phyloP scores from a whole-genome alignment of 495 filamentous ascomycete species.

The Sordaria brevicollis region DNA sequence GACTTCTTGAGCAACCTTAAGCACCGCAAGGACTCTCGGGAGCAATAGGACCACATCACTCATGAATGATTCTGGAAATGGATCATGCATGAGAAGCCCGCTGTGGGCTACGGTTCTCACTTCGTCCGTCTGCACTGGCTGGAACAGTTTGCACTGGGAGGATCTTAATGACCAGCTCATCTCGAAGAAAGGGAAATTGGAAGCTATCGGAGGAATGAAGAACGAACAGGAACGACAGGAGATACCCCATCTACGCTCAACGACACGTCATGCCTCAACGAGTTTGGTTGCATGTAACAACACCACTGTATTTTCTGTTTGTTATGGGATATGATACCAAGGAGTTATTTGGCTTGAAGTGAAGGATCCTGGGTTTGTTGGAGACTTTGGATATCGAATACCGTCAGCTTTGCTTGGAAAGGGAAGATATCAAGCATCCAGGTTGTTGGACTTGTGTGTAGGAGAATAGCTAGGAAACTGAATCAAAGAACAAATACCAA shows the following conservation, averaged over 20 bases:
- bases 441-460: background rate
- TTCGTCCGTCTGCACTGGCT: slow-evolving; percentile 7
- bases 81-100: background rate
- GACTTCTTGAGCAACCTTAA: slow-evolving; percentile 19
- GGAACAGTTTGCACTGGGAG: slow-evolving; percentile 11
- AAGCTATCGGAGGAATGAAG: background rate
- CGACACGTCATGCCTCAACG: background rate
- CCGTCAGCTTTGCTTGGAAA: background rate
- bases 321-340: background rate
- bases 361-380: background rate
- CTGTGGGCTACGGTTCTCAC: background rate
- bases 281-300: background rate
- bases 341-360: background rate
- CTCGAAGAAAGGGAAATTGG: background rate
- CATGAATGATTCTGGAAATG: background rate
- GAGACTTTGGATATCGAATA: no score
- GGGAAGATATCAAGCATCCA: background rate
- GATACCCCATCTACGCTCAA: background rate
- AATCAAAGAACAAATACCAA: background rate
- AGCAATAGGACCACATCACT: background rate
- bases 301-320: background rate
- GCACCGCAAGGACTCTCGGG: background rate
- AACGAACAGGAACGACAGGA: background rate
- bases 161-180: background rate
- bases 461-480: background rate